Conservation (phyloP, 495 filamentous ascomycete species). For the Astrocystis sublimbata region DNA sequence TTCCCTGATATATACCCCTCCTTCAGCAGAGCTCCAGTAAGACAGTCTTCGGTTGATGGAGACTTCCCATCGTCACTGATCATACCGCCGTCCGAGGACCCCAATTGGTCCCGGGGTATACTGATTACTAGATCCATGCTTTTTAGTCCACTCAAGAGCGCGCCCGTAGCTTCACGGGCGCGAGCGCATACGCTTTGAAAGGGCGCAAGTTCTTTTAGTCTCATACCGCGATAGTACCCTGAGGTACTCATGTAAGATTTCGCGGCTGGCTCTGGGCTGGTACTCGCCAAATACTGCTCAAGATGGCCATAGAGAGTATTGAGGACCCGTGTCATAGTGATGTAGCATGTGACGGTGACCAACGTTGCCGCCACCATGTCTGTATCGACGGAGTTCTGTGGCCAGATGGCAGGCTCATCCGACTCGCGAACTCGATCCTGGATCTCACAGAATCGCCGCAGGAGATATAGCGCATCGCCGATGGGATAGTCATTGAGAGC, state of each 20-base stretch:
- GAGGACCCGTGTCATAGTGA: not conserved
- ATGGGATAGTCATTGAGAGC: not conserved
- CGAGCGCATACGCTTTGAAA: not conserved
- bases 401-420: not conserved
- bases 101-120: not conserved
- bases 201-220: slow-evolving; percentile 21
- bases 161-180: not conserved
- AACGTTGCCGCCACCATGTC: not conserved
- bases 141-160: not conserved
- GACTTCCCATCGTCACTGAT: not conserved
- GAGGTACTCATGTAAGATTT: not conserved
- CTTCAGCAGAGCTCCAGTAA: not conserved
- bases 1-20: not conserved
- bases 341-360: not conserved
- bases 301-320: not conserved
- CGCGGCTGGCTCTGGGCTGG: not conserved
- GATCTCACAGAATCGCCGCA: not conserved
- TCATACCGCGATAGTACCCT: slow-evolving; percentile 23
- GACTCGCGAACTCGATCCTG: not conserved
- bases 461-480: not conserved
- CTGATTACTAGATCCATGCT: not conserved
- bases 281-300: not conserved
- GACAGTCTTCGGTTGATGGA: not conserved
- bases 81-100: not conserved
- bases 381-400: not conserved